Evolutionary conservation across 257 asterid species (phyloP), one percentile per base, ranked within the genome.

Genomic region (Solanum dulcamara): DNA sequence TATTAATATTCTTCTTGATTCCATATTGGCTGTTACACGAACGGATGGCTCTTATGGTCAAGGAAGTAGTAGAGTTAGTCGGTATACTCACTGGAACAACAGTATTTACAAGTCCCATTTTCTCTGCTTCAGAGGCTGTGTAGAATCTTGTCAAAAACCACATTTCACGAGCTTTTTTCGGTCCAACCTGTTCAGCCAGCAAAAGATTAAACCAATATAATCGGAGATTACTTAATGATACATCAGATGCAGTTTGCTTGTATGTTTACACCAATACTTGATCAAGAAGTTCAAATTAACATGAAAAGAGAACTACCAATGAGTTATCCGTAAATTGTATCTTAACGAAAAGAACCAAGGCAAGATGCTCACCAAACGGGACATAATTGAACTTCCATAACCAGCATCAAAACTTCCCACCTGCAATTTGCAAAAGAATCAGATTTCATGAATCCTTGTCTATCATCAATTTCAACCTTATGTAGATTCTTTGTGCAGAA

Each of bases 371-470:
- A 96, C 99, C 97, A 96, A 46, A 32, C 98, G 98, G 37, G 97
- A 87, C 98, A 96, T 96, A 79, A 94, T 90, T 12, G 99, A 96
- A 84, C 97, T 93, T 50, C 99, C 99, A 50, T 92, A 96, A 84
- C 99, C 99, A 86, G 99, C 99, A 88, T 96, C 99, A 81, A 95
- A 96, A 92, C 99, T 96, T 89, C 99, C 99, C 40, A 96, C 99
- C 98, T 95, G 88, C 84, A 91, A 68, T 85, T 53, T 53, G 42
- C 79, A 46, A 75, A 17, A 46, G 82, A 46, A 75, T 75, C 60
- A 42, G 81, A 44, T 75, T 14, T 75, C 83, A 48, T 71, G n/a
- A 84, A 70, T 33, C 81, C 6, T 37, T 38, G n/a, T 24, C 24
- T 74, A 57, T n/a, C 13, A 44, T 75, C 38, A 44, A 46, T 44